Evolutionary conservation across 306 rosid genomes (phyloP).

Genomic region (Vigna nakashimae): DNA sequence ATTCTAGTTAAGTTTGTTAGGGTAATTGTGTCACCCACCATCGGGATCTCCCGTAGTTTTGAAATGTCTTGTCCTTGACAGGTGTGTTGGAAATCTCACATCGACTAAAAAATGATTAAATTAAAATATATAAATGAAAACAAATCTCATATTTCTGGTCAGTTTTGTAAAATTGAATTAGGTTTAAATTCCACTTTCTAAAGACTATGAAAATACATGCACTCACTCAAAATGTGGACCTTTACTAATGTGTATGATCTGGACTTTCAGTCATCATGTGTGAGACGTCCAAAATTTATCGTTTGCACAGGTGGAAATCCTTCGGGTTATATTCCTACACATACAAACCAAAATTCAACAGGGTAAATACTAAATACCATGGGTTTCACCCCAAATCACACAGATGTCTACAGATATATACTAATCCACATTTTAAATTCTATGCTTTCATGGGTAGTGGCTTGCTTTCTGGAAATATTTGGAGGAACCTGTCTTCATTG

Average conservation of each 20-base stretch:
- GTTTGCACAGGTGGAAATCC: slow-evolving; percentile 93
- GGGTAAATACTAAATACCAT: slow-evolving; percentile 53
- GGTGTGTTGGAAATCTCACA: no score
- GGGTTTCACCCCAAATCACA: slow-evolving; percentile 34
- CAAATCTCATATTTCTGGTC: no score
- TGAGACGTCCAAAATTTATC: slow-evolving; percentile 93
- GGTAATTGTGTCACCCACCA: no score
- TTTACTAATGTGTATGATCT: slow-evolving; percentile 20
- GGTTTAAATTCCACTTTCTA: no score
- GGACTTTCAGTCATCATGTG: slow-evolving; percentile 77
- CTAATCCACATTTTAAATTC: slow-evolving; percentile 36
- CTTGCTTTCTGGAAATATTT: slow-evolving; percentile 70
- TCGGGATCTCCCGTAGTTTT: no score
- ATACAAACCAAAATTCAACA: slow-evolving; percentile 71
- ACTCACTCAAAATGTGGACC: background rate
- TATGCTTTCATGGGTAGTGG: slow-evolving; percentile 66
- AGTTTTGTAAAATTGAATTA: no score
- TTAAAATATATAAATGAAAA: no score
- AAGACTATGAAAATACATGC: slow-evolving; percentile 18
- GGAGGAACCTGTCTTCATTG: slow-evolving; percentile 87
- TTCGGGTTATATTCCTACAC: slow-evolving; percentile 76
- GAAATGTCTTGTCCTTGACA: no score
- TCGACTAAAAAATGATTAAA: no score
- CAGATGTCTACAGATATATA: slow-evolving; percentile 5
- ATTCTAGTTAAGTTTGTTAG: no score